A percentile compares a stretch with the other conserved stretches of the same genome.
phyloP scores from a whole-genome alignment of 148 eudicot genomes.

The Selenicereus undatus region DNA sequence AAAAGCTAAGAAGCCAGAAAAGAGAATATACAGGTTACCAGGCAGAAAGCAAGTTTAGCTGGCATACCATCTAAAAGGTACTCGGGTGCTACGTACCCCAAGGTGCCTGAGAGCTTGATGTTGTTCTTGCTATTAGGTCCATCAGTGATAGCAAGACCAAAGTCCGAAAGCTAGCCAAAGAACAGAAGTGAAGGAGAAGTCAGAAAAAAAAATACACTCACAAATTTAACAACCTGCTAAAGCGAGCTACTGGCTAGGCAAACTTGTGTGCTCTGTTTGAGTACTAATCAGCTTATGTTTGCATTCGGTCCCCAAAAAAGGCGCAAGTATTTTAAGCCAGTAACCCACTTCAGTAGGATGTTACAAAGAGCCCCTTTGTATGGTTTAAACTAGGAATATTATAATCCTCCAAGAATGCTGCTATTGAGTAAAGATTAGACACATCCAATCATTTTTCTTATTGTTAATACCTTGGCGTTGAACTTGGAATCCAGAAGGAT shows the following conservation, averaged over 20 bases:
- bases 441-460: neutral
- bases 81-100: constrained; percentile 91
- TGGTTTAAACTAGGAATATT: constrained; percentile 7
- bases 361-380: neutral
- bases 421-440: neutral
- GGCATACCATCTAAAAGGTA: constrained; percentile 78
- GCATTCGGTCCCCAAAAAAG: neutral
- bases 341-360: neutral
- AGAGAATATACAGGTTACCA: constrained; percentile 16
- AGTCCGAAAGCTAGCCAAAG: constrained; percentile 64
- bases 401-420: neutral
- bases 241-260: neutral
- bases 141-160: constrained; percentile 60
- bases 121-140: constrained; percentile 54
- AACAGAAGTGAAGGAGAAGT: neutral
- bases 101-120: constrained; percentile 76
- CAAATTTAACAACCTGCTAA: neutral
- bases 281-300: neutral
- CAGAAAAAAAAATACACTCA: neutral
- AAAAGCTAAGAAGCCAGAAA: constrained; percentile 16
- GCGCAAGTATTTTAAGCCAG: neutral
- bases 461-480: constrained; percentile 61
- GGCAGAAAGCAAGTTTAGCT: neutral
- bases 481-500: constrained; percentile 65
- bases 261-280: neutral